These are phyloP conservation scores for Talaromyces sp. DNA, from an alignment of 2,329 filamentous ascomycete species.

Conservation along the genomic window DNA sequence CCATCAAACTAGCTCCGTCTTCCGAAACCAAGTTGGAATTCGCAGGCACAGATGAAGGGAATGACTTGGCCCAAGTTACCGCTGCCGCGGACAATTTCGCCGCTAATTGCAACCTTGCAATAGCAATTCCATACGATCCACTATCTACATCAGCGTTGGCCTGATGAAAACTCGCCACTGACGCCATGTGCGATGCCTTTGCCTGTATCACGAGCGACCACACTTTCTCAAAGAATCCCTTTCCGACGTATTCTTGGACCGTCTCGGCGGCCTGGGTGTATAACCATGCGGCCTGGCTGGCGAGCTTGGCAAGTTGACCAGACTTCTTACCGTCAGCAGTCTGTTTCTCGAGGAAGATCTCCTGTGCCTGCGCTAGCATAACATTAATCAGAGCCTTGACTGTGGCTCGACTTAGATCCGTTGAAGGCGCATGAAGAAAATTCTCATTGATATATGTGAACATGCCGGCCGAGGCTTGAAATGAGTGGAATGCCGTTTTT, in stretches of 20 bases:
- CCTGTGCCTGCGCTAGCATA: slow-evolving; percentile 92
- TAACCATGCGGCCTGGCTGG: slow-evolving; percentile 82
- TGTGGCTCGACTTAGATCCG: slow-evolving; percentile 91
- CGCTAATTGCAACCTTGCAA: slow-evolving; percentile 77
- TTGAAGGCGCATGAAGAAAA: slow-evolving; percentile 93
- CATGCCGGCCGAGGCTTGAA: slow-evolving; percentile 97
- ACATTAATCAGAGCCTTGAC: slow-evolving; percentile 91
- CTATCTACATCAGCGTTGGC: slow-evolving; percentile 86
- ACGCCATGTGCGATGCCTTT: slow-evolving; percentile 79
- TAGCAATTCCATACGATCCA: slow-evolving; percentile 79
- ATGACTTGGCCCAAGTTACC: slow-evolving; percentile 68
- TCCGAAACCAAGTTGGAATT: slow-evolving; percentile 82
- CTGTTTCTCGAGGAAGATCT: slow-evolving; percentile 97
- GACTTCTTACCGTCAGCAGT: slow-evolving; percentile 89
- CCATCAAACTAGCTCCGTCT: slow-evolving; percentile 68
- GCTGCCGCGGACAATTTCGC: slow-evolving; percentile 77
- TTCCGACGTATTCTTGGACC: slow-evolving; percentile 86
- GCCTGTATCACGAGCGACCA: slow-evolving; percentile 71
- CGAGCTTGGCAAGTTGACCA: slow-evolving; percentile 84
- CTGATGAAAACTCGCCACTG: slow-evolving; percentile 90
- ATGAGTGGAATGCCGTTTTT: slow-evolving; percentile 96
- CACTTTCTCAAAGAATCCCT: slow-evolving; percentile 88
- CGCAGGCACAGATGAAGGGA: slow-evolving; percentile 73
- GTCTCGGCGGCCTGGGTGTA: slow-evolving; percentile 87
- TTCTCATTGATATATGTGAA: slow-evolving; percentile 99